A percentile compares a stretch with the other conserved stretches of the same genome.
Evolutionary conservation across 2,329 filamentous ascomycete species (phyloP).

Genomic region (Exophiala sp.): DNA sequence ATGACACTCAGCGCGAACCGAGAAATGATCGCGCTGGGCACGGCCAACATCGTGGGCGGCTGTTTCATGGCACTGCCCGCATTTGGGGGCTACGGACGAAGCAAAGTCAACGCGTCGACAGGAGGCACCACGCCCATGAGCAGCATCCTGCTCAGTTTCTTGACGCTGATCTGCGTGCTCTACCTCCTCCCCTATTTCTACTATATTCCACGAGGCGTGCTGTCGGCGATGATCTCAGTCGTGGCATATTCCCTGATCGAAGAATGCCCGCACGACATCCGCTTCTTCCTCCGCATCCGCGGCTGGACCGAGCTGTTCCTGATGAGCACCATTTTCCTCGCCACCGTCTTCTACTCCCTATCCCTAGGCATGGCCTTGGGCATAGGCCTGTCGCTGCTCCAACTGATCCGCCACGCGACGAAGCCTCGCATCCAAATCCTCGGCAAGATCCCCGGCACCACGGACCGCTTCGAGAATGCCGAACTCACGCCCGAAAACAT

Average conservation of each 20-base stretch:
- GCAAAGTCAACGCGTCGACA: conserved; percentile 89
- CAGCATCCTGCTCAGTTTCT: conserved; percentile 75
- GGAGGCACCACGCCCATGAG: conserved; percentile 92
- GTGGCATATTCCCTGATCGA: conserved; percentile 93
- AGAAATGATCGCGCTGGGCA: conserved; percentile 84
- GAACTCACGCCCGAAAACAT: conserved; percentile 65
- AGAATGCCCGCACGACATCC: conserved; percentile 86
- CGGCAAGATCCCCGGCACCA: conserved; percentile 75
- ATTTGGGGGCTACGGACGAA: conserved; percentile 92
- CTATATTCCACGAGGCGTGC: conserved; percentile 92
- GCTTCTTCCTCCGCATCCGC: conserved; percentile 78
- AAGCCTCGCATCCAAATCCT: conserved; percentile 93
- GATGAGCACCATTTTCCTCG: conserved; percentile 83
- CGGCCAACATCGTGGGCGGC: conserved; percentile 84
- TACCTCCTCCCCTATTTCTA: conserved; percentile 88
- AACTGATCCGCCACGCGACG: conserved; percentile 84
- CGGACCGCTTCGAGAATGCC: conserved; percentile 75
- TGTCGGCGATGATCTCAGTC: conserved; percentile 89
- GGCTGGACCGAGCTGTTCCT: conserved; percentile 81
- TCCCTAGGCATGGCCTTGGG: conserved; percentile 90
- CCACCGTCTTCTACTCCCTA: conserved; percentile 92
- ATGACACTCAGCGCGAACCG: conserved; percentile 85
- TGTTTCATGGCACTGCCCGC: conserved; percentile 89
- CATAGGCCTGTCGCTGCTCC: conserved; percentile 81
- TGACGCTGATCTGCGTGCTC: conserved; percentile 73